Base-by-base conservation (phyloP, 2,329 filamentous ascomycete species). In the Emericellopsis cladophorae region DNA sequence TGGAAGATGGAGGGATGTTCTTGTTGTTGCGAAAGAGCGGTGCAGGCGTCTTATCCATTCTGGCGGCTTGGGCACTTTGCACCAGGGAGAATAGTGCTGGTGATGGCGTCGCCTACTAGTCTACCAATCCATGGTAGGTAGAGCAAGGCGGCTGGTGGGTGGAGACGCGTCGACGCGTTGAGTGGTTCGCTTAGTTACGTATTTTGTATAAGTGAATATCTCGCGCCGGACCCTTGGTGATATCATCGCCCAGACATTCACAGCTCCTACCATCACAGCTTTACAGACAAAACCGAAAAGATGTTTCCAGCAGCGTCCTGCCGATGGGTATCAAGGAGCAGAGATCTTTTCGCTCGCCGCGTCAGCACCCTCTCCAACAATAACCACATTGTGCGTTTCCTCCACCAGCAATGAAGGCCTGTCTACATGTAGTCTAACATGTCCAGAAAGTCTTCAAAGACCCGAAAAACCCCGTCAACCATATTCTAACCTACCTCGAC, bases 401-500 rank as follows among this genome's bases (percentile, higher is more conserved):
- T 9, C 12, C 6, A 29, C 26, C 12, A 3, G 8, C 26, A 29
- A 9, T 9, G 9, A 29, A 9, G 8, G 26, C 26, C 26, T 29
- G 6, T 21, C 14, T 22, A n/a, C n/a, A n/a, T n/a, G n/a, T n/a
- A 11, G 18, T 36, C 54, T 47, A 35, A 33, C 22, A 32, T 42
- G 23, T 21, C 5, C 26, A 81, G 77, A 78, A 77, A 67, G 68
- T 74, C 41, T 74, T 77, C 49, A 67, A 68, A 22, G 61, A 70
- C 44, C 60, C 66, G 2, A 50, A 62, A 7, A 54, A 64, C 2
- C 61, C 67, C 1, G 60, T 64, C 32, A 60, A 60, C 2, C 66
- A 79, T 52, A 60, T 78, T 26, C 67, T 84, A 24, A 74, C 73
- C 34, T 73, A 76, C 46, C 73, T 83, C 43, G 66, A 74, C 31